Conservation (phyloP, 768 basidiomycete genomes). For the Neoboletus magnificus region DNA sequence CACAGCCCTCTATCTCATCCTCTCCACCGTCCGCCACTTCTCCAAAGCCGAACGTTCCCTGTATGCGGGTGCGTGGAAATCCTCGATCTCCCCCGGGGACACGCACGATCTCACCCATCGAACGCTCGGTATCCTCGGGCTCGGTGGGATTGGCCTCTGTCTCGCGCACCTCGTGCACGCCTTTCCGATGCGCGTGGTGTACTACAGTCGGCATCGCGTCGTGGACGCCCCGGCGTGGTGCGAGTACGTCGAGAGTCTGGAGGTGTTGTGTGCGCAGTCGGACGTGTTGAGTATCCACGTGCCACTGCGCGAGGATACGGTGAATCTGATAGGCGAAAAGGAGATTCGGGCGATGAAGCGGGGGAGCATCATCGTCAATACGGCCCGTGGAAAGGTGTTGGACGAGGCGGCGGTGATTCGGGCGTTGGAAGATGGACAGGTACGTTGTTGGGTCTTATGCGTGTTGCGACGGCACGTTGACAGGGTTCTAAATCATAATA, state of each 20-base stretch:
- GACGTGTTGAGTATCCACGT: conserved; percentile 89
- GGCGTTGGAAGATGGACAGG: conserved; percentile 85
- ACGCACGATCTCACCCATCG: conserved; percentile 64
- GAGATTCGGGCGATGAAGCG: conserved; percentile 76
- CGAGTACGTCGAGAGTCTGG: conserved; percentile 68
- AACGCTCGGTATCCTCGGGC: conserved; percentile 69
- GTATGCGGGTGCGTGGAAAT: conserved; percentile 60
- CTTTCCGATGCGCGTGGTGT: conserved; percentile 88
- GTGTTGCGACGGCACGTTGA: not conserved
- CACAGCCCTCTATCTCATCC: conserved; percentile 77
- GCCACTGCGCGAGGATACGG: conserved; percentile 71
- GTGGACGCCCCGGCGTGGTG: conserved; percentile 66
- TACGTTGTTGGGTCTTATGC: conserved; percentile 38
- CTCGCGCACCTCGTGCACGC: conserved; percentile 69
- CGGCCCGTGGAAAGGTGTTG: conserved; percentile 83
- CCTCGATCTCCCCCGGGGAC: conserved; percentile 42
- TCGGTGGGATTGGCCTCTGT: conserved; percentile 73
- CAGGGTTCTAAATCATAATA: not conserved
- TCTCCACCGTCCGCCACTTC: conserved; percentile 74
- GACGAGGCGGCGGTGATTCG: conserved; percentile 84
- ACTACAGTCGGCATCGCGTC: conserved; percentile 63
- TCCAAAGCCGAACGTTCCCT: conserved; percentile 55
- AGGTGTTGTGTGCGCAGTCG: conserved; percentile 60
- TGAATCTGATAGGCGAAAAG: conserved; percentile 67
- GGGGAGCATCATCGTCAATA: conserved; percentile 79